Evolutionary conservation across 2,329 filamentous ascomycete genomes (phyloP).

Genomic region (Drechslera avenae): DNA sequence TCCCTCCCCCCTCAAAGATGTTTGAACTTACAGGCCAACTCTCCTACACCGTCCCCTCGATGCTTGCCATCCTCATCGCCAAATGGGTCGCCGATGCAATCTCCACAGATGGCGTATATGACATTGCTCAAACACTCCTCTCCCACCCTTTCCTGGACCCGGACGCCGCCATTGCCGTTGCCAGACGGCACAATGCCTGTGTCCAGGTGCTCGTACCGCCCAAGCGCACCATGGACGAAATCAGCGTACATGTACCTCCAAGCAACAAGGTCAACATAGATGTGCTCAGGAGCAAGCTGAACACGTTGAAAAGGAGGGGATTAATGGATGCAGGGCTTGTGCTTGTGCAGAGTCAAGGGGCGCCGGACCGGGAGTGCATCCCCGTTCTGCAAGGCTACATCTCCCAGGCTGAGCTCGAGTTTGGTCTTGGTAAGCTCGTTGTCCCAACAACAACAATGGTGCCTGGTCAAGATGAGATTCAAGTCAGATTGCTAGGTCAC

Average conservation of each 20-base stretch:
- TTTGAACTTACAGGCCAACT: conserved; percentile 32
- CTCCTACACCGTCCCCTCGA: conserved; percentile 62
- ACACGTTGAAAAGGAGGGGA: conserved; percentile 55
- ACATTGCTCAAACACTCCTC: conserved; percentile 63
- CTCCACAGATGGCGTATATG: conserved; percentile 61
- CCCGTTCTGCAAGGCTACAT: conserved; percentile 61
- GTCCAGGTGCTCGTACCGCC: conserved; percentile 60
- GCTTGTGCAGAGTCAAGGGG: conserved; percentile 51
- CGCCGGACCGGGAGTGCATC: no score
- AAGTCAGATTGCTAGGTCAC: conserved; percentile 50
- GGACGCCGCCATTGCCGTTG: conserved; percentile 54
- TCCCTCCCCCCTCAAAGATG: no score
- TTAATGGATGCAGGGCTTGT: conserved; percentile 64
- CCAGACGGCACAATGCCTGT: conserved; percentile 45
- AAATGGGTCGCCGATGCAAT: conserved; percentile 65
- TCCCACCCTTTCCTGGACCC: conserved; percentile 64
- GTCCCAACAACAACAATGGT: conserved; percentile 7
- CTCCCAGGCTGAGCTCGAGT: conserved; percentile 60
- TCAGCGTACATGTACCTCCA: conserved; percentile 56
- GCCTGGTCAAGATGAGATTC: conserved; percentile 24
- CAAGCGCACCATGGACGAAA: conserved; percentile 60
- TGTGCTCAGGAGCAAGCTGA: conserved; percentile 54
- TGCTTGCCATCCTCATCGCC: conserved; percentile 64
- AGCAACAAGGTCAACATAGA: conserved; percentile 52
- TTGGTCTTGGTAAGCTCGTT: conserved; percentile 50